Evolutionary conservation across 805 yeast species (phyloP).

Genomic region (Candida maesae): DNA sequence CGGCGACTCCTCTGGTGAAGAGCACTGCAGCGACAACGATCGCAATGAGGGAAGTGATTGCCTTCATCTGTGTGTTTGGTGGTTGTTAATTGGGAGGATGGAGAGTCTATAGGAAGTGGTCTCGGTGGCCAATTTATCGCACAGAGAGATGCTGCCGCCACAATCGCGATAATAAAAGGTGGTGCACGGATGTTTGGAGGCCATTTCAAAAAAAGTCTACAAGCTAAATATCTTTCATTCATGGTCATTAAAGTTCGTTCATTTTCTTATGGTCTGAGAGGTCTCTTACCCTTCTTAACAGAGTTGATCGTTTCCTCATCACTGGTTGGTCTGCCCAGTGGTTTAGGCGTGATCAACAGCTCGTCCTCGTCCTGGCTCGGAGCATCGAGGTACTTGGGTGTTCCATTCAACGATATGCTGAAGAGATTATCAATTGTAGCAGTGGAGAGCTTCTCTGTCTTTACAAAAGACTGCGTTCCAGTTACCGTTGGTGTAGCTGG

Average conservation of each 20-base stretch:
- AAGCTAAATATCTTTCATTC: neutral
- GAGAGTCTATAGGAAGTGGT: neutral
- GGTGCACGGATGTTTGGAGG: slow-evolving; percentile 1
- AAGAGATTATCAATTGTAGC: slow-evolving; percentile 27
- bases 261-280: slow-evolving; percentile 2
- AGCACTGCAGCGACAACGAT: slow-evolving; percentile 14
- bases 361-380: slow-evolving; percentile 10
- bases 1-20: slow-evolving; percentile 17
- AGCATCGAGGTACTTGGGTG: slow-evolving; percentile 21
- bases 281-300: slow-evolving; percentile 16
- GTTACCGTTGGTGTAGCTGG: slow-evolving; percentile 22
- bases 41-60: slow-evolving; percentile 13
- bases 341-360: slow-evolving; percentile 6
- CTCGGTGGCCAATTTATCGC: neutral
- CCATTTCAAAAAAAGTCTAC: neutral
- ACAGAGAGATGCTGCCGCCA: neutral
- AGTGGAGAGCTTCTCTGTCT: slow-evolving; percentile 13
- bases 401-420: slow-evolving; percentile 22
- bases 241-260: slow-evolving; percentile 1
- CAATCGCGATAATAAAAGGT: neutral
- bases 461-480: slow-evolving; percentile 6
- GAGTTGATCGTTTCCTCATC: slow-evolving; percentile 17
- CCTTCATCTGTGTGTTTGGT: slow-evolving; percentile 13
- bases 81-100: neutral
- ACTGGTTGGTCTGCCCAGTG: slow-evolving; percentile 6